Conservation (phyloP, 176 grass and related monocot species). For the Triticum urartu region DNA sequence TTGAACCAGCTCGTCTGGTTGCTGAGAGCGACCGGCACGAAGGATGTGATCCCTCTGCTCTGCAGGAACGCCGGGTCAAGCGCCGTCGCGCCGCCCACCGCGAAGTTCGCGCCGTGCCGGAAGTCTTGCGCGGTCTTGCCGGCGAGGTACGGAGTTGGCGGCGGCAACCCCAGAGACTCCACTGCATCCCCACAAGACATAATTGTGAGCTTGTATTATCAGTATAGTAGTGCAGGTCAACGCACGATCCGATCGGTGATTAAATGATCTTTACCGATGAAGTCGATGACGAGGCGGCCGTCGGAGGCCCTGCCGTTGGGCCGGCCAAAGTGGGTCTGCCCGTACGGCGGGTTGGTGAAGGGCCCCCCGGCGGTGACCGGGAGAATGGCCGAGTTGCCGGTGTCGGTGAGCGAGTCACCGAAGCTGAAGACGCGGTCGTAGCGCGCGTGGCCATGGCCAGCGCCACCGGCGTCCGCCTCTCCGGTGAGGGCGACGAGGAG, state of each 20-base stretch:
- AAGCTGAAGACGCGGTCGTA: slow-evolving; percentile 4
- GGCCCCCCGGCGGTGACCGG: background rate
- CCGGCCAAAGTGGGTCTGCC: slow-evolving; percentile 3
- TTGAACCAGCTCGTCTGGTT: slow-evolving; percentile 51
- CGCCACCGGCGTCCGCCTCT: background rate
- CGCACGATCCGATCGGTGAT: background rate
- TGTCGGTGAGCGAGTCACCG: slow-evolving; percentile 31
- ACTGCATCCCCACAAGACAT: background rate
- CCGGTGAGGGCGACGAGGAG: background rate
- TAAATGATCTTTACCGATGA: slow-evolving; percentile 20
- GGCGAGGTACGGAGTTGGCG: slow-evolving; percentile 43
- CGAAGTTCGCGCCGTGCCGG: slow-evolving; percentile 50
- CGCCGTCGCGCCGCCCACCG: slow-evolving; percentile 53
- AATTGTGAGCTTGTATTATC: background rate
- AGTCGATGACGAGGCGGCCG: slow-evolving; percentile 35
- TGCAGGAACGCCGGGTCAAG: slow-evolving; percentile 31
- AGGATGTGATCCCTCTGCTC: slow-evolving; percentile 26
- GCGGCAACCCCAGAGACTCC: slow-evolving; percentile 33
- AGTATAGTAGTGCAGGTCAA: background rate
- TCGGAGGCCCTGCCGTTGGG: slow-evolving; percentile 30
- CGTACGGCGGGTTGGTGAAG: slow-evolving; percentile 15
- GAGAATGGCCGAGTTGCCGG: slow-evolving; percentile 2
- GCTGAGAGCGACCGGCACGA: slow-evolving; percentile 37
- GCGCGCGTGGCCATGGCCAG: background rate
- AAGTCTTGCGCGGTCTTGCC: slow-evolving; percentile 40